Evolutionary conservation across 2,329 filamentous ascomycete genomes (phyloP).

Genomic region (Corynespora cassiicola): DNA sequence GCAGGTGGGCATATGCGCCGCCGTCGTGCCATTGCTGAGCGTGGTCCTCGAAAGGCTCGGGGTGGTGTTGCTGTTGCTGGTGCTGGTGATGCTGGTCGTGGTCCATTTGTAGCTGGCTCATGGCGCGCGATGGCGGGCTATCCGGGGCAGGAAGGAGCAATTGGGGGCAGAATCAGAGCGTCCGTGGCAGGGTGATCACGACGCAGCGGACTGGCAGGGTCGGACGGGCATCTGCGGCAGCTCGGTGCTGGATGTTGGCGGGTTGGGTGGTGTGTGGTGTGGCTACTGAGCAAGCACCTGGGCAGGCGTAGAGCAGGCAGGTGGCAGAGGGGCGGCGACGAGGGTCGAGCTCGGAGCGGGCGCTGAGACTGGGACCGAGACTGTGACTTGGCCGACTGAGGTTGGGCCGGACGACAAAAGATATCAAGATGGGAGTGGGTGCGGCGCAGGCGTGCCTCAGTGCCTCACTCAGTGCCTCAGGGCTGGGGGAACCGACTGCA

Average conservation of each 20-base stretch:
- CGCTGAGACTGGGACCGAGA: constrained; percentile 9
- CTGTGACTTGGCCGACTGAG: too few relatives aligned
- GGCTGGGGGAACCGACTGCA: constrained; percentile 30
- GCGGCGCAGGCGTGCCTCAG: too few relatives aligned
- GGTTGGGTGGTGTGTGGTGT: constrained; percentile 30
- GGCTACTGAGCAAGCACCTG: background rate
- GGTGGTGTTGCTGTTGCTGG: constrained; percentile 34
- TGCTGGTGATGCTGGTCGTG: constrained; percentile 41
- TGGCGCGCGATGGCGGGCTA: constrained; percentile 32
- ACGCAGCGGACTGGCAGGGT: too few relatives aligned
- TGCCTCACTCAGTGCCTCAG: too few relatives aligned
- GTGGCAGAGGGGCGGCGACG: background rate
- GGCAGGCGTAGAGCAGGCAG: background rate
- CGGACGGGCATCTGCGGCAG: constrained; percentile 39
- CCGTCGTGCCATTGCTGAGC: constrained; percentile 39
- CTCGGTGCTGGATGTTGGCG: constrained; percentile 33
- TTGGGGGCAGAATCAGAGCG: constrained; percentile 28
- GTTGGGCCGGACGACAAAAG: too few relatives aligned
- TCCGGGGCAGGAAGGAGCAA: too few relatives aligned
- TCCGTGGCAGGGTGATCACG: constrained; percentile 34
- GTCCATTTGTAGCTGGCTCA: constrained; percentile 52
- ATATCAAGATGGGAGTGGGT: too few relatives aligned
- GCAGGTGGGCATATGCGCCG: constrained; percentile 35
- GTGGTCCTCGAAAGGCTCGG: constrained; percentile 43
- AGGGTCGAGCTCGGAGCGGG: constrained; percentile 1